A percentile compares a stretch with the other conserved stretches of the same genome.
Conservation (phyloP, 2,329 filamentous ascomycete species). For the Botrytis galanthina region DNA sequence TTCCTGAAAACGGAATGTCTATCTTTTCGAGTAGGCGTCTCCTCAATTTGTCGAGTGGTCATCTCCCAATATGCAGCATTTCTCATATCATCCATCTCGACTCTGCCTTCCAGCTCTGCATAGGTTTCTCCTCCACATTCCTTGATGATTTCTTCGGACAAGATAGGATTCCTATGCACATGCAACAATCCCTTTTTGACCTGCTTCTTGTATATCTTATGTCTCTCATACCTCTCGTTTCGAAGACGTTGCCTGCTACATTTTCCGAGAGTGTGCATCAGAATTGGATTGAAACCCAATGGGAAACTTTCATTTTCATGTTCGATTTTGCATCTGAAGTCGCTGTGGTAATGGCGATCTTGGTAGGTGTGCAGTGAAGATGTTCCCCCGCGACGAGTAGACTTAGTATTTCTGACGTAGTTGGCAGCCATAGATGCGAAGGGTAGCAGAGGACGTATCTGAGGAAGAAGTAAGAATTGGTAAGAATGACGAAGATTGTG, state of each 20-base stretch:
- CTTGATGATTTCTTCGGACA: neutral
- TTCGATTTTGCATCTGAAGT: neutral
- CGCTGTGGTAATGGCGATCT: neutral
- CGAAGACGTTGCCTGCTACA: neutral
- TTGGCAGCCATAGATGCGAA: neutral
- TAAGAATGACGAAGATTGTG: neutral
- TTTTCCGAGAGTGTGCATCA: neutral
- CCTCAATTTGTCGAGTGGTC: neutral
- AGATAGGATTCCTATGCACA: neutral
- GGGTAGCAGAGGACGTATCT: neutral
- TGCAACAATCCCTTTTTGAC: neutral
- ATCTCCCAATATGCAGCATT: slow-evolving; percentile 3
- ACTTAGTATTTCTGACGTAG: neutral
- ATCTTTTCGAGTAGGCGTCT: neutral
- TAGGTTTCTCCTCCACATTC: neutral
- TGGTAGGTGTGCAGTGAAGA: slow-evolving; percentile 5
- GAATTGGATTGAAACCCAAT: neutral
- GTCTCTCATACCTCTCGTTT: neutral
- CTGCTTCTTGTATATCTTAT: neutral
- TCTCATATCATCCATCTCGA: neutral
- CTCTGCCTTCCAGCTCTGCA: neutral
- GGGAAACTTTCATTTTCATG: slow-evolving; percentile 4
- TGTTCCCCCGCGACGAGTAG: neutral
- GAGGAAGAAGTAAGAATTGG: neutral
- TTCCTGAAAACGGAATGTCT: neutral